phyloP scores from a whole-genome alignment of 129 eudicot genomes.

The Centrapalus pauciflorus region DNA sequence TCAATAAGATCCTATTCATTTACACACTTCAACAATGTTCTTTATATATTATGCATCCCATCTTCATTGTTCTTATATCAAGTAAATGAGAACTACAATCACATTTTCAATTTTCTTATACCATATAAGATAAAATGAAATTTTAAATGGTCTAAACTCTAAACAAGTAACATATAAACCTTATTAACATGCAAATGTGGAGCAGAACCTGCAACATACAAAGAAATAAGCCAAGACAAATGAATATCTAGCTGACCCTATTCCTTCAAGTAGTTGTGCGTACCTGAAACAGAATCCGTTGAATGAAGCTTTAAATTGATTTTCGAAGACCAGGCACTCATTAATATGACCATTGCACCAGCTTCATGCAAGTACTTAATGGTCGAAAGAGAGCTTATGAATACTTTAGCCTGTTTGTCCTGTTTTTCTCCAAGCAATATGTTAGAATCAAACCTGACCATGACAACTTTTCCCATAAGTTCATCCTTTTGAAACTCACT shows the following conservation, averaged over 20 bases:
- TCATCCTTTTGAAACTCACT: slow-evolving; percentile 49
- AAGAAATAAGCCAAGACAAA: neutral
- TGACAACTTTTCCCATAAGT: slow-evolving; percentile 49
- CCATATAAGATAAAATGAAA: neutral
- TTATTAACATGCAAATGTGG: neutral
- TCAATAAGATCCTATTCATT: neutral
- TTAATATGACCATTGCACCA: slow-evolving; percentile 62
- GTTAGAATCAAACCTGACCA: slow-evolving; percentile 69
- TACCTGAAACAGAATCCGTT: slow-evolving; percentile 58
- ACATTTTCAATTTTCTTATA: neutral
- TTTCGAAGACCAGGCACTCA: slow-evolving; percentile 54
- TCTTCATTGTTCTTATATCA: neutral
- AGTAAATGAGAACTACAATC: neutral
- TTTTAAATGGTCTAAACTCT: neutral
- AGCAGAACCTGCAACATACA: neutral
- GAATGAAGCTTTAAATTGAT: slow-evolving; percentile 34
- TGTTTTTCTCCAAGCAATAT: slow-evolving; percentile 38
- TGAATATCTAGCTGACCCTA: neutral
- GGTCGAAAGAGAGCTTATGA: slow-evolving; percentile 35
- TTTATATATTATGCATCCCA: neutral
- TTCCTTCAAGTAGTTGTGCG: neutral
- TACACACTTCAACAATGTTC: neutral
- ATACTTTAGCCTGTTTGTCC: slow-evolving; percentile 29
- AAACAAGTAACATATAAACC: neutral
- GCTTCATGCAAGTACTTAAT: slow-evolving; percentile 48